These are phyloP conservation scores for Pterocarpus macrocarpus DNA, from an alignment of 306 rosid species.

Conservation along the genomic window DNA sequence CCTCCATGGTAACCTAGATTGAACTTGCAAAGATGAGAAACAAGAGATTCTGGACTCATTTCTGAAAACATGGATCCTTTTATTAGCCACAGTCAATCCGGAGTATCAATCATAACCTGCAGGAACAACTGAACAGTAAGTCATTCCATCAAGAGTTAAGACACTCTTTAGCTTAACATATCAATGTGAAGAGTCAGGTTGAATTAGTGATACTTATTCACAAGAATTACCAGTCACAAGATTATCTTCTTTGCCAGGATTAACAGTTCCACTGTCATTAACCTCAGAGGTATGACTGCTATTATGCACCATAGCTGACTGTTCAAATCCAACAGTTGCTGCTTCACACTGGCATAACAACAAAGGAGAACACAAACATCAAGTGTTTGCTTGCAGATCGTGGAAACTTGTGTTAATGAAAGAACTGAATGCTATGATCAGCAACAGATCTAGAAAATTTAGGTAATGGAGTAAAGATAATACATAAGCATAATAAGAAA, in stretches of 20 bases:
- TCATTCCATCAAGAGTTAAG: constrained; percentile 10
- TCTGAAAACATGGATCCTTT: constrained; percentile 47
- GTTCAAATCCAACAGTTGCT: constrained; percentile 58
- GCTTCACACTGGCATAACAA: constrained; percentile 63
- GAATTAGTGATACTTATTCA: constrained; percentile 48
- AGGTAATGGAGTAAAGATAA: no score
- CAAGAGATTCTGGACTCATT: constrained; percentile 50
- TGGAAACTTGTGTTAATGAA: no score
- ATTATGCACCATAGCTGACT: constrained; percentile 55
- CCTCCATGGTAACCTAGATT: constrained; percentile 35
- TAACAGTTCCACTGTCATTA: constrained; percentile 55
- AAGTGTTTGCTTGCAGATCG: constrained; percentile 12
- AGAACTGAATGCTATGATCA: no score
- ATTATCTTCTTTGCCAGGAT: constrained; percentile 55
- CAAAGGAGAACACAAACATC: constrained; percentile 33
- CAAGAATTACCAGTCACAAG: constrained; percentile 56
- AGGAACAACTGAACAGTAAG: constrained; percentile 41
- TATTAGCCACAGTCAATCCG: constrained; percentile 30
- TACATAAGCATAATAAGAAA: no score
- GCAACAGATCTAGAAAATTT: no score
- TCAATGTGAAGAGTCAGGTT: constrained; percentile 5
- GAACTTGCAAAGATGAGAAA: constrained; percentile 55
- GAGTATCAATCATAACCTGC: constrained; percentile 63
- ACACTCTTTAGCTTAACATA: constrained; percentile 3
- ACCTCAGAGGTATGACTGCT: constrained; percentile 50